Evolutionary conservation across 768 basidiomycete species (phyloP), one percentile per base, ranked within the genome.

Genomic region (Dioszegia hungarica): DNA sequence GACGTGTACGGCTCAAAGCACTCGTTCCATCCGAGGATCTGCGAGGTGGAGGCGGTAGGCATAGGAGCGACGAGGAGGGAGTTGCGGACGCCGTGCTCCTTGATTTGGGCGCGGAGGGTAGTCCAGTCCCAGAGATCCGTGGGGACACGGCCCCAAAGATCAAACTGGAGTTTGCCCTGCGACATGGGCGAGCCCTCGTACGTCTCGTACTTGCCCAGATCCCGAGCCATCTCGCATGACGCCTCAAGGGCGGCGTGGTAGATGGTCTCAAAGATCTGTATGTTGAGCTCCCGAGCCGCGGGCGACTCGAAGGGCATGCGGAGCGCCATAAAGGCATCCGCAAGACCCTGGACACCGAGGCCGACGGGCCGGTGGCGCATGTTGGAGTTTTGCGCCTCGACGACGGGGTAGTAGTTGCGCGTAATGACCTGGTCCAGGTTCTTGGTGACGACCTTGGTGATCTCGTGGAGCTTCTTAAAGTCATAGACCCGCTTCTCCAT

Each of bases 1-100:
- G 92, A 92, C 0, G 94, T 98, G 78, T 98, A 99, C 0, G 95
- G 92, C 78, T 99, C 95, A 77, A 99, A 98, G 78, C 94, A 98
- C 69, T 98, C 95, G 77, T 98, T 99, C 81, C 88, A 88, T 39
- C 95, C 95, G 48, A 98, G 82, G 68, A 99, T 99, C 79, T 98
- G 95, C 77, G 89, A 91, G 2, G 95, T 99, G 22, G 91, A 94
- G 1, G 95, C 95, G 29, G 95, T 99, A 1, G 95, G 95, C 95
- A 99, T 99, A n/a, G 94, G 94, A 0, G 94, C 86, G 59, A 89
- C 79, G 12, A 97, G 80, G 17, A 97, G 80, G 28, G 94, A 93
- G 79, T 98, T 98, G 61, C 91, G 79, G 54, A 97, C 77, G 54
- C 94, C 94, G 68, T 82, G 82, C 65, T 81, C 79, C 17, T 84